Conservation (phyloP, 176 grass and related monocot genomes). For the Triticum aestivum region IWGSC_CS_RefSeq_v2.1 NC_057803.1:464405206-464405705, state of each 20-base stretch:
- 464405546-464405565: conserved; percentile 29
- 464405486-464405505: conserved; percentile 59
- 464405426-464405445: conserved; percentile 35
- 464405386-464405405: conserved; percentile 57
- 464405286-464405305: not conserved
- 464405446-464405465: conserved; percentile 40
- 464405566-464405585: not conserved
- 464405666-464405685: conserved; percentile 21
- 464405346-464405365: conserved; percentile 45
- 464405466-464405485: conserved; percentile 43
- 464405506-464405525: conserved; percentile 42
- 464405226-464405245: not conserved
- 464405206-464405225: conserved; percentile 2
- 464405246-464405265: conserved; percentile 3
- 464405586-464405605: conserved; percentile 31
- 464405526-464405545: conserved; percentile 35
- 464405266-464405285: not conserved
- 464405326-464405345: conserved; percentile 37
- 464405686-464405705: conserved; percentile 44
- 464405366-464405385: conserved; percentile 36
- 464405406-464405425: conserved; percentile 39
- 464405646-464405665: conserved; percentile 19
- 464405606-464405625: conserved; percentile 40
- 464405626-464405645: conserved; percentile 1
- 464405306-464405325: conserved; percentile 44